Evolutionary conservation across 2,329 filamentous ascomycete genomes (phyloP), one percentile per base, ranked within the genome.

Genomic region (Aureobasidium sp.): DNA sequence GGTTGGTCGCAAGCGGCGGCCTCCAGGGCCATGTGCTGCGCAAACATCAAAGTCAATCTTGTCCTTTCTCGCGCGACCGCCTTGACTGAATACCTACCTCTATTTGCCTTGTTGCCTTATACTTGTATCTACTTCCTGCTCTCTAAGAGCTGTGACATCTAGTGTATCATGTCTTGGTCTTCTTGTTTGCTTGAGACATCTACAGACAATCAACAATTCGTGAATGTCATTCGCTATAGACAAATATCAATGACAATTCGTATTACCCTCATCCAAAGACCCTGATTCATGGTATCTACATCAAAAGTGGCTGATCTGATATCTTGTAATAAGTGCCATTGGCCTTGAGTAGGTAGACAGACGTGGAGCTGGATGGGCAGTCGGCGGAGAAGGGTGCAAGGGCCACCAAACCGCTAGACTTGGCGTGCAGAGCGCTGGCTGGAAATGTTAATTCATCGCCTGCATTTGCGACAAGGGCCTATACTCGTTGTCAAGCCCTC

Each of bases 361-460:
- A 36, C 36, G 29, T 26, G 23, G n/a, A 57, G 37, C 37, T 26
- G n/a, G 34, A 48, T 48, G 56, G 41, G 23, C 27, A 50, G 42
- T 29, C 32, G 5, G 53, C 37, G 39, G 39, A 44, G 39, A 8
- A 17, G 27, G 6, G 42, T 10, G 57, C 46, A 32, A 20, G 57
- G 42, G 23, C 44, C 56, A 17, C 32, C 47, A 27, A 27, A 27
- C 17, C 26, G 23, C 23, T 20, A 12, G 57, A 36, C 57, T 60
- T 60, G 57, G 57, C 57, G 36, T 48, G 44, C 39, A 59, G 53
- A 51, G 46, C 46, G 42, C 41, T 39, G 32, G 32, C 57, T 60
- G 57, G 57, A 51, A 60, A 60, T 60, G 53, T 57, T 57, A 60
- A 60, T 60, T 23, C 57, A 51, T 51, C 46, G 57, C 55, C 55